Percentiles rank a stretch among this genome's conserved stretches.
Evolutionary conservation across 1,139 yeast species (phyloP).

Genomic region (Saccharomycopsis hybrid): DNA sequence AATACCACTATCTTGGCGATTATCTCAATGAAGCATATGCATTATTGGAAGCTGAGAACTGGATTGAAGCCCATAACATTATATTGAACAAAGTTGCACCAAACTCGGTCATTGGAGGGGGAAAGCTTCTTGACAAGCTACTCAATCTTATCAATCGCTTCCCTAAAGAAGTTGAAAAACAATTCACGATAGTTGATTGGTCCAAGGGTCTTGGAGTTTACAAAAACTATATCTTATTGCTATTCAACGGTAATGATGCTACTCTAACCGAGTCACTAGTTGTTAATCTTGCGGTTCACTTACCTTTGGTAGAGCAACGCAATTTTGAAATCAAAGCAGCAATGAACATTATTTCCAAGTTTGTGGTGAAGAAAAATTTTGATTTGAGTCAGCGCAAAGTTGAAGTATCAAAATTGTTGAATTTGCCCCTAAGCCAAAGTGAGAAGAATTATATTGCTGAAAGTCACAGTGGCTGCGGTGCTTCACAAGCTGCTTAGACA

Average conservation of each 20-base stretch:
- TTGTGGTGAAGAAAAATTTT: slow-evolving; percentile 38
- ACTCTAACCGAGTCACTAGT: slow-evolving; percentile 11
- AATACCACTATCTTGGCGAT: slow-evolving; percentile 40
- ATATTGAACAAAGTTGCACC: slow-evolving; percentile 65
- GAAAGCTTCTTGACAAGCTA: slow-evolving; percentile 34
- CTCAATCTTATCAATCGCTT: slow-evolving; percentile 39
- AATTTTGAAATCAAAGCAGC: slow-evolving; percentile 41
- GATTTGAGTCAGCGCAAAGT: slow-evolving; percentile 24
- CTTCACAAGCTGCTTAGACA: background rate
- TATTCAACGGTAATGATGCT: slow-evolving; percentile 24
- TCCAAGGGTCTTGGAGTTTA: slow-evolving; percentile 51
- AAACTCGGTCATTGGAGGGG: slow-evolving; percentile 43
- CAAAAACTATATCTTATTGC: slow-evolving; percentile 36
- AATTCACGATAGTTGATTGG: slow-evolving; percentile 45
- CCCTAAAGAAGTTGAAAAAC: slow-evolving; percentile 36
- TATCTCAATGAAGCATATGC: slow-evolving; percentile 55
- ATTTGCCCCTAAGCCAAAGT: slow-evolving; percentile 42
- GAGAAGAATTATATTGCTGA: slow-evolving; percentile 36
- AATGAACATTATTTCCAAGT: slow-evolving; percentile 43
- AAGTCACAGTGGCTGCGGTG: background rate
- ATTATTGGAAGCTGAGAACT: slow-evolving; percentile 53
- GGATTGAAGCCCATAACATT: slow-evolving; percentile 58
- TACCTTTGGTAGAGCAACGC: slow-evolving; percentile 34
- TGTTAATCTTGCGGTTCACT: slow-evolving; percentile 10
- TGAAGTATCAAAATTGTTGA: slow-evolving; percentile 28